Base-by-base conservation (phyloP, 371 early-diverging fungal species). In the Mycotypha africana region DNA sequence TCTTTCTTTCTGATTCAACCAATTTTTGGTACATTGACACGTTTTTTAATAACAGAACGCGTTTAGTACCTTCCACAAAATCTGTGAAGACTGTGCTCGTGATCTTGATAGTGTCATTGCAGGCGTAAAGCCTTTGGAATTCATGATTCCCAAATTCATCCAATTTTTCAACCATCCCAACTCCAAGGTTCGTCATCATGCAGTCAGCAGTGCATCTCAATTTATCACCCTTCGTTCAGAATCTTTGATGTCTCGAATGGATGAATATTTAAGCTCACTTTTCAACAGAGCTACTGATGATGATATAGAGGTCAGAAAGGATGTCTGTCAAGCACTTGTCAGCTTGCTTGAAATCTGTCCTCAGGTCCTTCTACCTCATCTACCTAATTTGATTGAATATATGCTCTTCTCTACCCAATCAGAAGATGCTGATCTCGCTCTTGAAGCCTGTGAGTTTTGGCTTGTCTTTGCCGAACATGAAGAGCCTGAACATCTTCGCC, bases 391-490 rank as follows among this genome's bases (percentile, higher is more conserved):
- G 24, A 86, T 91, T 35, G 79, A 88, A 47, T 98, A 92, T 68
- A 95, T 98, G 92, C 76, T 98, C n/a, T 82, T 79, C 60, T 88
- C 86, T 49, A 93, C 91, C 16, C 81, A 84, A 60, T 84, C 81
- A 41, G 84, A 86, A 23, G 92, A 94, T 39, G 70, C 82, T 20
- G 66, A 75, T 31, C 82, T 97, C 24, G 95, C 97, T 15, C 69
- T 94, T 47, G 97, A 96, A 66, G 95, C 97, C 8, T 91, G 93
- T 67, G 98, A 98, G 65, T 97, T 98, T 66, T 98, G 96, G 96
- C 67, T 95, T 23, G 87, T 89, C 26, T 88, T 95, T 73, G 92
- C 92, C 32, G 98, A 98, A 62, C 91, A 89, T 51, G 89, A 90
- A 32, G 81, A 79, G 16, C 74, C 76, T 31, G 88, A 87, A 40